phyloP scores from a whole-genome alignment of 306 rosid genomes.

The Betula pendula region DNA sequence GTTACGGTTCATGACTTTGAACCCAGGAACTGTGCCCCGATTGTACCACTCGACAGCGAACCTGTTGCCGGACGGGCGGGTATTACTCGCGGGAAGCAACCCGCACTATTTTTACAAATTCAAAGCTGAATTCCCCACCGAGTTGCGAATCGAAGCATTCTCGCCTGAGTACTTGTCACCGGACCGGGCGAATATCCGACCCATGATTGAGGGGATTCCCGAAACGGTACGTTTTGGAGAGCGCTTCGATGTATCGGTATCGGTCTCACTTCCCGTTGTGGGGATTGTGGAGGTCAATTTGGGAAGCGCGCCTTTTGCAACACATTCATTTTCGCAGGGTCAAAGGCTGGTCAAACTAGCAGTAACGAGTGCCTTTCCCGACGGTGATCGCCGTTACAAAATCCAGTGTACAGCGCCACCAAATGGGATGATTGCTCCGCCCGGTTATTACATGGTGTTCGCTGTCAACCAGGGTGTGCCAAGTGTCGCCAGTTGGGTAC shows the following conservation, averaged over 20 bases:
- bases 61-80: slow-evolving; percentile 75
- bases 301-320: slow-evolving; percentile 73
- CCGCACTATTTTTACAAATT: slow-evolving; percentile 66
- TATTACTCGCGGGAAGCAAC: slow-evolving; percentile 75
- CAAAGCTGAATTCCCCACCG: slow-evolving; percentile 60
- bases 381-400: slow-evolving; percentile 40
- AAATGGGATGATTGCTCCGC: slow-evolving; percentile 70
- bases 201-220: slow-evolving; percentile 50
- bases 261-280: slow-evolving; percentile 64
- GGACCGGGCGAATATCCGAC: slow-evolving; percentile 64
- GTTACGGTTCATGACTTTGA: slow-evolving; percentile 77
- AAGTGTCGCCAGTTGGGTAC: slow-evolving; percentile 82
- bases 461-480: slow-evolving; percentile 93
- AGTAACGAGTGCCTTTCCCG: slow-evolving; percentile 49
- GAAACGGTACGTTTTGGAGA: slow-evolving; percentile 57
- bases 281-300: slow-evolving; percentile 75
- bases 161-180: slow-evolving; percentile 71
- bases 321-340: slow-evolving; percentile 91
- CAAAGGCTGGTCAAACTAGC: slow-evolving; percentile 74
- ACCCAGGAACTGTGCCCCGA: slow-evolving; percentile 74
- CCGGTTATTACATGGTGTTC: slow-evolving; percentile 85
- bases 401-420: slow-evolving; percentile 69
- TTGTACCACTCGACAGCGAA: slow-evolving; percentile 85
- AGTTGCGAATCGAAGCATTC: slow-evolving; percentile 70
- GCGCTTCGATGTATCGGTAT: slow-evolving; percentile 49